Conservation (phyloP, 768 basidiomycete species). For the Filobasidium wieringae region DNA sequence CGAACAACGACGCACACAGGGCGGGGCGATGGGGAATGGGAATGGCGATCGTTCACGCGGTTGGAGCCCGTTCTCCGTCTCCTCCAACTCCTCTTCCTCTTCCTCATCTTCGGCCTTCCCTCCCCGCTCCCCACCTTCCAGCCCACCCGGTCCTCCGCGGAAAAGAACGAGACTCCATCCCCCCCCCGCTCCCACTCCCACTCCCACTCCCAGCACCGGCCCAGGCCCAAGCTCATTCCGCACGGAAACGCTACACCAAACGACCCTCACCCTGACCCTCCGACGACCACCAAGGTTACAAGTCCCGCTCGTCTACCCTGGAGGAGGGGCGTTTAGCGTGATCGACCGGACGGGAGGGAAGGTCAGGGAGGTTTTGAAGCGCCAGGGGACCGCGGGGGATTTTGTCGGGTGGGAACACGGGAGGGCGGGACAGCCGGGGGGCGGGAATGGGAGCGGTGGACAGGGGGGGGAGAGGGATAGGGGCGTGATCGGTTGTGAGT, state of each 20-base stretch:
- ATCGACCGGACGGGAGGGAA: background rate
- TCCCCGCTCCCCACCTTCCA: background rate
- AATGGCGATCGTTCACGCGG: background rate
- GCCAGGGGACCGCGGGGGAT: conserved; percentile 8
- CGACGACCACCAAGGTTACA: conserved; percentile 30
- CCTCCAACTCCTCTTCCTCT: background rate
- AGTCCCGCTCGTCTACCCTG: background rate
- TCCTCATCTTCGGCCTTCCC: background rate
- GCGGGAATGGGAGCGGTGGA: too few species aligned
- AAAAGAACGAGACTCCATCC: too few species aligned
- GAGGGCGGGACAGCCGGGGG: too few species aligned
- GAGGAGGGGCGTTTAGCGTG: background rate
- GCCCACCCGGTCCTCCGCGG: too few species aligned
- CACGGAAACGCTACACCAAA: background rate
- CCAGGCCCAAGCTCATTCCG: background rate
- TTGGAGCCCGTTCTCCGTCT: background rate
- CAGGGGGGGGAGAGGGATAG: background rate
- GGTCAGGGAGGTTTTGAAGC: background rate
- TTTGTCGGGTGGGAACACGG: background rate
- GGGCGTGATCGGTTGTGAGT: background rate
- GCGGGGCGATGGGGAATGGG: background rate
- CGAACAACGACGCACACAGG: background rate
- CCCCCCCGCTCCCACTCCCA: background rate
- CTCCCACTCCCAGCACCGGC: background rate
- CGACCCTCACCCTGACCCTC: conserved; percentile 26